Base-by-base conservation (phyloP, 1,284 basidiomycete species). In the Papiliotrema terrestris region DNA sequence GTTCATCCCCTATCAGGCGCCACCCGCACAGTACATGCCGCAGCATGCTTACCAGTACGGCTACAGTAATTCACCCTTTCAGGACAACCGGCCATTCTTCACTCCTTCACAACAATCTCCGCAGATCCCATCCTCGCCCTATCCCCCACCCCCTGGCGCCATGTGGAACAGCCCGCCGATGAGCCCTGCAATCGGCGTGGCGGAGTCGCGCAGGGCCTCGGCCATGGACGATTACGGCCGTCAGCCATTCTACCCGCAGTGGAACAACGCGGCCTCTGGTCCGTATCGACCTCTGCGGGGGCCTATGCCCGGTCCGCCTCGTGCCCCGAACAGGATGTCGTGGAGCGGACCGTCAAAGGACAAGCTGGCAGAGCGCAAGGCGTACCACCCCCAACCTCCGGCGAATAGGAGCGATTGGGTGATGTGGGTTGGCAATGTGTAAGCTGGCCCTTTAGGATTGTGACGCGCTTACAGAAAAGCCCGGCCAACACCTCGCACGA, bases 351-450 rank as follows among this genome's bases (percentile, higher is more conserved):
- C 61, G 38, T 32, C 22, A 32, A 51, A 25, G 52, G 29, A 32
- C 29, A 32, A 32, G 29, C 29, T 32, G 6, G 29, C 29, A 56
- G 51, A 60, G 60, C 47, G 64, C 66, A 45, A 75, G 56, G 62
- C 69, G 20, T 78, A 77, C 59, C 76, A 78, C 54, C 76, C 76
- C 17, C 73, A 75, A 47, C 61, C 78, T 3, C 78, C 78, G 14
- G 77, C 83, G 8, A 81, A 87, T 48, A 83, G 91, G 13, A 91
- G 89, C 20, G 90, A 93, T 60, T 94, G 87, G 87, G 93, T 95
- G 2, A 91, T 96, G 88, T 97, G 94, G 95, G 74, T 77, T 8
- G 75, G 75, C 37, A 77, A 77, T 52, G 75, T 77, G 72, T 75
- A 54, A 71, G 72, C 74, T 8, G 45, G 49, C 15, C 52, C 17